Evolutionary conservation across 352 stramenopile genomes (phyloP).

Genomic region (Phytopythium delawarense): DNA sequence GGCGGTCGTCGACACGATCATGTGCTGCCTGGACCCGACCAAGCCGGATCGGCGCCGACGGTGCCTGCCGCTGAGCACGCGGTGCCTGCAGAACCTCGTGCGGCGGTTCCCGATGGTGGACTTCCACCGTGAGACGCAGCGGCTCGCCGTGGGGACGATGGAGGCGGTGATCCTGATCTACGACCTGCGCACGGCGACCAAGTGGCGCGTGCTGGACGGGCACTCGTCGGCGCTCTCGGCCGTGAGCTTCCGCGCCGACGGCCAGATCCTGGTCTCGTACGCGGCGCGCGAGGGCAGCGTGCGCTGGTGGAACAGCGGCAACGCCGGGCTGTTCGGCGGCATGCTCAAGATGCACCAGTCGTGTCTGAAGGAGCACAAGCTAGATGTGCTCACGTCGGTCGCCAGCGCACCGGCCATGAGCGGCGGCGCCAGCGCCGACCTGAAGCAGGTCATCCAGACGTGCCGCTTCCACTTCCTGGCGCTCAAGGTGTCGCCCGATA

Average conservation of each 20-base stretch:
- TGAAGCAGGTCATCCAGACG: slow-evolving; percentile 83
- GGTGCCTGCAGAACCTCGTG: slow-evolving; percentile 78
- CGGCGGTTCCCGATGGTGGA: slow-evolving; percentile 84
- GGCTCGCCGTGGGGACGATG: slow-evolving; percentile 81
- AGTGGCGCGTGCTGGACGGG: slow-evolving; percentile 85
- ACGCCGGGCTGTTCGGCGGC: slow-evolving; percentile 66
- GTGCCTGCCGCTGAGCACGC: slow-evolving; percentile 73
- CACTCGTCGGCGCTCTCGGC: slow-evolving; percentile 71
- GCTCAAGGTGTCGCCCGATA: slow-evolving; percentile 33
- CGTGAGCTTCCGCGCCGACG: slow-evolving; percentile 63
- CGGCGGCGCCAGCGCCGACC: slow-evolving; percentile 50
- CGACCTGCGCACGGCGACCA: slow-evolving; percentile 82
- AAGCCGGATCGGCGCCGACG: slow-evolving; percentile 77
- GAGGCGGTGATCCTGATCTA: slow-evolving; percentile 88
- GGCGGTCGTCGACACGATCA: slow-evolving; percentile 81
- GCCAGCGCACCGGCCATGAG: slow-evolving; percentile 45
- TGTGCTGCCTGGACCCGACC: slow-evolving; percentile 80
- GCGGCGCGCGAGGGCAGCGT: slow-evolving; percentile 73
- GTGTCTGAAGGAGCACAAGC: slow-evolving; percentile 81
- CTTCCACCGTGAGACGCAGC: slow-evolving; percentile 86
- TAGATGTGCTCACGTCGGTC: slow-evolving; percentile 41
- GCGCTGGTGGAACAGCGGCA: slow-evolving; percentile 83
- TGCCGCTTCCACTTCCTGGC: slow-evolving; percentile 80
- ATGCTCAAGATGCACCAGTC: slow-evolving; percentile 89
- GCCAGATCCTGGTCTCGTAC: slow-evolving; percentile 81